Percentiles rank a stretch among this genome's conserved stretches.
phyloP scores from a whole-genome alignment of 345 rosid species.

The Bruguiera sexangula region DNA sequence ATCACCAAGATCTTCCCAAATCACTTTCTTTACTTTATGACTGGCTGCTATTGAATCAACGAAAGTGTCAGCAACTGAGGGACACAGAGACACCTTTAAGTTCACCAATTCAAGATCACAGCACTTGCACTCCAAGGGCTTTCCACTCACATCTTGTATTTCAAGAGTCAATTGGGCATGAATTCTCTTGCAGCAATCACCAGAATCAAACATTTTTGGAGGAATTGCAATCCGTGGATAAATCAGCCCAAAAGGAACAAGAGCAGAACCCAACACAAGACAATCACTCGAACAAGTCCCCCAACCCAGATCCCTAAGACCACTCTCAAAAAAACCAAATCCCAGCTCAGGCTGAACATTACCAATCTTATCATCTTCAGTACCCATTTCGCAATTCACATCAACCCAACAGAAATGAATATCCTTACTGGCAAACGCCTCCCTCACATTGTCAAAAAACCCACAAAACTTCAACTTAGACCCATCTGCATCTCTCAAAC shows the following conservation, averaged over 20 bases:
- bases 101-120: slow-evolving; percentile 56
- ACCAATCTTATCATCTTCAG: slow-evolving; percentile 14
- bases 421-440: slow-evolving; percentile 53
- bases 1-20: slow-evolving; percentile 31
- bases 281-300: slow-evolving; percentile 77
- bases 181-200: slow-evolving; percentile 15
- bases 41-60: slow-evolving; percentile 15
- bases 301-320: slow-evolving; percentile 71
- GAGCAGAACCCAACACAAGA: slow-evolving; percentile 50
- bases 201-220: slow-evolving; percentile 20
- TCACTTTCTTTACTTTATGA: slow-evolving; percentile 20
- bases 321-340: slow-evolving; percentile 42
- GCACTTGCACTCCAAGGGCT: slow-evolving; percentile 74
- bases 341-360: slow-evolving; percentile 19
- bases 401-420: slow-evolving; percentile 85
- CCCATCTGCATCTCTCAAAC: slow-evolving; percentile 32
- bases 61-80: slow-evolving; percentile 17
- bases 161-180: slow-evolving; percentile 56
- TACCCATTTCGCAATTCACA: slow-evolving; percentile 38
- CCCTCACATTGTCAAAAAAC: slow-evolving; percentile 52
- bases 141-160: slow-evolving; percentile 61
- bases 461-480: slow-evolving; percentile 36
- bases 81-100: slow-evolving; percentile 20
- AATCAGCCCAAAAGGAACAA: slow-evolving; percentile 77
- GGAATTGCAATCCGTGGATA: slow-evolving; percentile 61